These are phyloP conservation scores for Candida sithepensis DNA, from an alignment of 805 yeast species.

Conservation along the genomic window DNA sequence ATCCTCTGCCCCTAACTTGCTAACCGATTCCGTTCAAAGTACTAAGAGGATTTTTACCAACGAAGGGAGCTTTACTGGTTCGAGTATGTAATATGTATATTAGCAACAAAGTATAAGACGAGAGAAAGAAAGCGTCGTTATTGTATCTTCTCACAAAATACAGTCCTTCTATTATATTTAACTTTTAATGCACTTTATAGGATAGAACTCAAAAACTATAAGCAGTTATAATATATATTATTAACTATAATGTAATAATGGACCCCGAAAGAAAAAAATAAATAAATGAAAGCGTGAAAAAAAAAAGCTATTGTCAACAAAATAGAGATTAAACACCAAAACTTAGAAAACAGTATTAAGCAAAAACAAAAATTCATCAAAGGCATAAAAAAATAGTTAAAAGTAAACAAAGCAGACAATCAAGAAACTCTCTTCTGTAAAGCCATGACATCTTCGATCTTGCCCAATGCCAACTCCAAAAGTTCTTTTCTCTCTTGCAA, in stretches of 20 bases:
- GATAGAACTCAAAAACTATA: neutral
- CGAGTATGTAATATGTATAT: no score
- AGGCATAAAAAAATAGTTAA: neutral
- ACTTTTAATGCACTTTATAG: no score
- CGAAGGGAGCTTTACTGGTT: no score
- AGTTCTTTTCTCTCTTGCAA: slow-evolving; percentile 90
- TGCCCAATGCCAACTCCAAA: slow-evolving; percentile 75
- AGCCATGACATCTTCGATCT: slow-evolving; percentile 81
- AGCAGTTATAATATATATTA: neutral
- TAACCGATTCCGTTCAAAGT: no score
- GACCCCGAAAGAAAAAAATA: slow-evolving; percentile 40
- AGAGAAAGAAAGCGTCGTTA: no score
- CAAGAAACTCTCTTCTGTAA: slow-evolving; percentile 40
- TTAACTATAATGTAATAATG: slow-evolving; percentile 32
- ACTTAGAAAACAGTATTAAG: neutral
- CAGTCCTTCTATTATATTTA: no score
- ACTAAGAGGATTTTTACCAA: no score
- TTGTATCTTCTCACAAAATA: no score
- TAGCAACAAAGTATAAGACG: no score
- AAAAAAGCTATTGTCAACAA: neutral
- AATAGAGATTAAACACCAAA: neutral
- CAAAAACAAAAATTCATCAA: neutral
- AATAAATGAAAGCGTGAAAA: neutral
- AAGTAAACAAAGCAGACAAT: neutral
- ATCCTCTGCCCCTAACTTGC: no score